Evolutionary conservation across 139 green algal genomes (phyloP).

Genomic region (Chlamydomonas schloesseri): DNA sequence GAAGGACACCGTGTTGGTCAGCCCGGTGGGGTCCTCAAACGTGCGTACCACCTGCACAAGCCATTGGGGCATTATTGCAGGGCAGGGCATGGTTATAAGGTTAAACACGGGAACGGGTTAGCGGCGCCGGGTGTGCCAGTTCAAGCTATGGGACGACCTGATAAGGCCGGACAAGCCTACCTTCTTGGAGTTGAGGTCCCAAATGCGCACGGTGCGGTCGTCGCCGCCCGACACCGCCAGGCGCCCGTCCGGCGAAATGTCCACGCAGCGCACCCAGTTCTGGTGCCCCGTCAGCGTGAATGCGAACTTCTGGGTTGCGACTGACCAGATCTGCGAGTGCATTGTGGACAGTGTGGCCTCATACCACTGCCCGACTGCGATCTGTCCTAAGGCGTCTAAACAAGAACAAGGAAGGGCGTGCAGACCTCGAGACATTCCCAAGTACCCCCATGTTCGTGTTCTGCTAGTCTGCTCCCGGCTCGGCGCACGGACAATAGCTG

Average conservation of each 20-base stretch:
- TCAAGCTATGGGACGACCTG: too few relatives aligned
- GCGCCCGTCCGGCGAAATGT: slow-evolving; percentile 82
- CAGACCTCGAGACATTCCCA: too few relatives aligned
- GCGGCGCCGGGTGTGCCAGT: too few relatives aligned
- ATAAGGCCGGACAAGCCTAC: slow-evolving; percentile 67
- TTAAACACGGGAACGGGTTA: too few relatives aligned
- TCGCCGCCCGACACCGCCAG: slow-evolving; percentile 85
- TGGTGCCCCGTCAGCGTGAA: slow-evolving; percentile 85
- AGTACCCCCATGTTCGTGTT: too few relatives aligned
- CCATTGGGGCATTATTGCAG: too few relatives aligned
- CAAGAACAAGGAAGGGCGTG: too few relatives aligned
- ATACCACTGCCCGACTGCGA: too few relatives aligned
- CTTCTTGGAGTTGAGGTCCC: slow-evolving; percentile 81
- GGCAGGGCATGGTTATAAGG: too few relatives aligned
- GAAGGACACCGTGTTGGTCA: slow-evolving; percentile 79
- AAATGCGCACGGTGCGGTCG: slow-evolving; percentile 82
- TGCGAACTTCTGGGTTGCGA: slow-evolving; percentile 83
- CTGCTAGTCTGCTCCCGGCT: too few relatives aligned
- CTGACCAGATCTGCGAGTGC: slow-evolving; percentile 87
- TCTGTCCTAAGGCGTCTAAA: too few relatives aligned
- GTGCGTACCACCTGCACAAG: not conserved
- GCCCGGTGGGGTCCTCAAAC: slow-evolving; percentile 49
- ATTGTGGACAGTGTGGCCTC: not conserved
- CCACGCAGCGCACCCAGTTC: slow-evolving; percentile 89
- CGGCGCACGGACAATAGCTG: too few relatives aligned